Evolutionary conservation across 306 rosid genomes (phyloP).

Genomic region (Heteromeles arbutifolia): DNA sequence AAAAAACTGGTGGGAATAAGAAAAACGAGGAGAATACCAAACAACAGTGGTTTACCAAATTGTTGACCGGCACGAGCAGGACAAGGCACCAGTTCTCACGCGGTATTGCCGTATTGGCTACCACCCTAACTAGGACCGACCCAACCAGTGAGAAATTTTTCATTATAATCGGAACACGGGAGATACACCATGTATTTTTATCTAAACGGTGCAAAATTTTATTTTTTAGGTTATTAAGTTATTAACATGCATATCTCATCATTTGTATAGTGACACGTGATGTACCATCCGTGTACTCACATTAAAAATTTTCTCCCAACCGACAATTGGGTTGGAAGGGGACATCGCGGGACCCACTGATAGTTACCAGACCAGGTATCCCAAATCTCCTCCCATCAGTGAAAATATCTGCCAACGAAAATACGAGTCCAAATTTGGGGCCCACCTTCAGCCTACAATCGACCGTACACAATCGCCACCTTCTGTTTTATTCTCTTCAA

Average conservation of each 20-base stretch:
- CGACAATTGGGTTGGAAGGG: slow-evolving; percentile 53
- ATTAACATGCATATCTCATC: accelerated
- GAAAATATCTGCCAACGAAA: background rate
- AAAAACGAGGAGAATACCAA: background rate
- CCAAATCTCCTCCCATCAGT: background rate
- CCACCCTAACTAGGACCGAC: slow-evolving; percentile 1
- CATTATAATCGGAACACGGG: accelerated
- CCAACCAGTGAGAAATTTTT: background rate
- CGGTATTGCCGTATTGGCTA: slow-evolving; percentile 13
- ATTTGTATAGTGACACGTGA: accelerated
- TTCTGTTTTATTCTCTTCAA: background rate
- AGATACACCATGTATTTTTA: too few relatives aligned
- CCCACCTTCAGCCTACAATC: slow-evolving; percentile 24
- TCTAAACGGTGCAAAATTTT: accelerated
- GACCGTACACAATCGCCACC: background rate
- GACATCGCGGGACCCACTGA: slow-evolving; percentile 26
- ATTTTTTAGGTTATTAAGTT: too few relatives aligned
- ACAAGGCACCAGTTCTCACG: slow-evolving; percentile 17
- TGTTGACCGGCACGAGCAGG: slow-evolving; percentile 3
- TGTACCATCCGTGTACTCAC: accelerated
- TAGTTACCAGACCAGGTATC: background rate
- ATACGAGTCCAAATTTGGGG: background rate
- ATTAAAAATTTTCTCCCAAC: background rate
- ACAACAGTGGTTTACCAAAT: background rate
- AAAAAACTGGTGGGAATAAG: background rate